Evolutionary conservation across 2,329 filamentous ascomycete genomes (phyloP).

Genomic region (Sarocladium oryzae): DNA sequence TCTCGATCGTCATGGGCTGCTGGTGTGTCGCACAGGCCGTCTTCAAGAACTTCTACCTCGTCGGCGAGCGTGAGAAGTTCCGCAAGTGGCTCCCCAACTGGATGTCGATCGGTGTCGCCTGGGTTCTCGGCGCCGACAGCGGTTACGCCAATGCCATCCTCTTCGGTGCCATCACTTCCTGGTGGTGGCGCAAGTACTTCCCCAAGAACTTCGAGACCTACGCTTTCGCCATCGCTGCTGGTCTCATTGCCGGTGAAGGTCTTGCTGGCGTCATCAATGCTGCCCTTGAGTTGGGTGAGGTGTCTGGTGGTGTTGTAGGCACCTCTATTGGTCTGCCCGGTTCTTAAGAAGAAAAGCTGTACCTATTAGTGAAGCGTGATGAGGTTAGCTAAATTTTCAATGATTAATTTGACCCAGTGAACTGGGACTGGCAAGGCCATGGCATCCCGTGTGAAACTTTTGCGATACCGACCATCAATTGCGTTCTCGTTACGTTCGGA

Average conservation of each 20-base stretch:
- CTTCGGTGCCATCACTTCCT: conserved; percentile 46
- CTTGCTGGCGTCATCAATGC: conserved; percentile 57
- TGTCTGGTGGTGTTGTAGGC: conserved; percentile 19
- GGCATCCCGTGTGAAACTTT: too few relatives aligned
- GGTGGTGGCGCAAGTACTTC: conserved; percentile 48
- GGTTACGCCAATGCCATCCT: conserved; percentile 46
- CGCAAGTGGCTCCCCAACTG: conserved; percentile 54
- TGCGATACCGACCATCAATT: too few relatives aligned
- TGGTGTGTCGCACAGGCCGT: conserved; percentile 45
- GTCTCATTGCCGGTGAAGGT: conserved; percentile 57
- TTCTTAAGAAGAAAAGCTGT: too few relatives aligned
- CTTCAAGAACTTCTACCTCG: conserved; percentile 47
- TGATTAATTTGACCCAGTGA: too few relatives aligned
- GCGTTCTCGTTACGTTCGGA: too few relatives aligned
- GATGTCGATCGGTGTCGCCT: conserved; percentile 55
- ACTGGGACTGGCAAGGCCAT: background rate
- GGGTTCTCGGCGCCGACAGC: conserved; percentile 47
- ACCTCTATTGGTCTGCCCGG: conserved; percentile 15
- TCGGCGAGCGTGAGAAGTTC: conserved; percentile 46
- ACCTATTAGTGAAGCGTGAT: too few relatives aligned
- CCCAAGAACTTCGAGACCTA: conserved; percentile 46
- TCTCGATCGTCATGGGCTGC: conserved; percentile 47
- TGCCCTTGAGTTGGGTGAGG: conserved; percentile 30
- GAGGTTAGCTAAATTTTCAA: background rate
- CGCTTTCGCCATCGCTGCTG: conserved; percentile 53